Base-by-base conservation (phyloP, 371 early-diverging fungal species). In the Lichtheimia corymbifera region DNA sequence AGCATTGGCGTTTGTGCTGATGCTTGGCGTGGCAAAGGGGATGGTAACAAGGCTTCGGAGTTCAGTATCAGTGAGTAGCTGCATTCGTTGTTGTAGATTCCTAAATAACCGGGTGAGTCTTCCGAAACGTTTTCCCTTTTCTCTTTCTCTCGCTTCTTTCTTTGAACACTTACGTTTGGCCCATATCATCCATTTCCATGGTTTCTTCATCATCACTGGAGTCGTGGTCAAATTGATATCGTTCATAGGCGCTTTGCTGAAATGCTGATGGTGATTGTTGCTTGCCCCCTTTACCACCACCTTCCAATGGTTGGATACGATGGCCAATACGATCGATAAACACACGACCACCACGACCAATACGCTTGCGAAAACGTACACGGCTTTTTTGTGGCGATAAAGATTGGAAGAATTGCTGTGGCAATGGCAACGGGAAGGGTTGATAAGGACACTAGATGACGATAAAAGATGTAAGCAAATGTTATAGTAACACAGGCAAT, bases 301-400 rank as follows among this genome's bases (percentile, higher is more conserved):
- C 52, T 28, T 44, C 49, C 30, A 40, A 44, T 5, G 27, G 18
- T 18, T 58, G 47, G 35, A 30, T 44, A 44, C 18, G 25, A 18
- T 50, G 65, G 0, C 72, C 71, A 9, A 63, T 58, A 44, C 87
- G 83, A 63, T 87, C 87, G 49, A 84, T 73, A 40, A 80, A 78
- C 0, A 83, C 66, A 58, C 86, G 82, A 17, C 88, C 86, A 51
- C 82, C 82, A 53, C 86, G 80, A 18, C 88, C 88, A 56, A 83
- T 59, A 51, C 88, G 79, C 57, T 75, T 83, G 30, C 88, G 72
- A 63, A 71, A 83, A 22, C 58, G 62, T 0, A 50, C 72, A 50
- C 40, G 64, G 3, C 57, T 62, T 55, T 61, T 66, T 58, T 68
- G 66, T 43, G 51, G 62, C 24, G 61, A 69, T 5, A 73, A 30